Evolutionary conservation across 2,329 filamentous ascomycete species (phyloP), one percentile per base, ranked within the genome.

Genomic region (Colletotrichum sp.): DNA sequence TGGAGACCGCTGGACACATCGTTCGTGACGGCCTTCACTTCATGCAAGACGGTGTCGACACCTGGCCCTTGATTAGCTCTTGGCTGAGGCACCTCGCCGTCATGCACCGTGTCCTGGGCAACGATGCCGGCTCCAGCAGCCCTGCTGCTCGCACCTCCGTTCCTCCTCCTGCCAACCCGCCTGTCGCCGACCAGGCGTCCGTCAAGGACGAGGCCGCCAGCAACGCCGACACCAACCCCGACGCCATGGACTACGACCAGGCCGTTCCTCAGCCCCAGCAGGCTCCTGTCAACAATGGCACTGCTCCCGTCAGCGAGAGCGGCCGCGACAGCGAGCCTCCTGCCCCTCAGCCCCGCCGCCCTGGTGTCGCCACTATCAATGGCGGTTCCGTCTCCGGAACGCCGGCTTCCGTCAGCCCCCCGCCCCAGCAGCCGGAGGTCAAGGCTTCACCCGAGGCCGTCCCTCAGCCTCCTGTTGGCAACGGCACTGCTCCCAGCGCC

Each of bases 31-130:
- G 90, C 34, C 85, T 92, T 75, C 89, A 89, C 30, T 89, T 92
- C 78, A 91, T 92, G 85, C 86, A 88, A 74, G 89, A 92, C 5
- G 90, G 90, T 13, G 89, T 89, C 3, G 90, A 92, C 70, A 91
- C 88, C 28, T 92, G 91, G 90, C 89, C 90, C 3, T 84, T 92
- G 15, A 90, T 92, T 77, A 84, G 88, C 15, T 91, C 90, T 30
- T 92, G 91, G 91, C 88, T 90, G 71, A 88, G 91, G 44, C 91
- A 92, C 78, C 84, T 92, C 18, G 88, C 88, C 4, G 91, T 92
- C 62, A 92, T 92, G 91, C 89, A 90, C 76, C 90, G 91, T 75
- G 91, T 92, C 4, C 83, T 92, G 26, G 88, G 88, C 78, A 91
- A 91, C 59, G 87, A 90, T 28, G 89, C 89, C 12, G 82, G 82